Evolutionary conservation across 176 grass and related monocot genomes (phyloP).

Genomic region (Echinochloa phyllopogon): DNA sequence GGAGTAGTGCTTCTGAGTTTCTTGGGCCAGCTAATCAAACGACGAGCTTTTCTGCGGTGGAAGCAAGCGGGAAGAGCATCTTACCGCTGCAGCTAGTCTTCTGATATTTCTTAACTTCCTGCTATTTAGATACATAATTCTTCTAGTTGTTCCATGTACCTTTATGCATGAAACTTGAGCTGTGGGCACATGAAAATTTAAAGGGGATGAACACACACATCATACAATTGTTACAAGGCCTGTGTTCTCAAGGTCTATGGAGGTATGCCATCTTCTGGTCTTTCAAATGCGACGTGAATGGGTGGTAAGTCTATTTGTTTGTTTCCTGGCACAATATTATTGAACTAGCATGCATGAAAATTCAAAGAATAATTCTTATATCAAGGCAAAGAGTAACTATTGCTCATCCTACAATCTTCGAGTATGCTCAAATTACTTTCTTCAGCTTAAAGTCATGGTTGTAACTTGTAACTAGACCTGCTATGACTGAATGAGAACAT

Average conservation of each 20-base stretch:
- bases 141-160: constrained; percentile 1
- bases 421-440: not conserved
- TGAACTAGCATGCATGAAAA: constrained; percentile 9
- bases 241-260: constrained; percentile 71
- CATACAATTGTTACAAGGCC: constrained; percentile 45
- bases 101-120: constrained; percentile 26
- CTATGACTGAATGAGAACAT: constrained; percentile 4
- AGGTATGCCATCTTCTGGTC: constrained; percentile 77
- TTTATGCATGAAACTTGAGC: constrained; percentile 36
- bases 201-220: constrained; percentile 24
- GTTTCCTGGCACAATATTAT: not conserved
- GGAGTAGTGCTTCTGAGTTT: constrained; percentile 59
- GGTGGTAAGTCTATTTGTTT: constrained; percentile 57
- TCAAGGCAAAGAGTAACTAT: not conserved
- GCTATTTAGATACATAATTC: constrained; percentile 1
- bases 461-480: constrained; percentile 2
- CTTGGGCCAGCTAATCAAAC: constrained; percentile 62
- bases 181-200: not conserved
- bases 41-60: constrained; percentile 67
- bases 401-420: not conserved
- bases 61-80: constrained; percentile 78
- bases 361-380: constrained; percentile 25
- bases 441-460: constrained; percentile 17
- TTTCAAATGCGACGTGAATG: constrained; percentile 35
- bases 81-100: constrained; percentile 67